A percentile compares a stretch with the other conserved stretches of the same genome.
Evolutionary conservation across 495 filamentous ascomycete species (phyloP).

Genomic region (Penicillium goetzii): DNA sequence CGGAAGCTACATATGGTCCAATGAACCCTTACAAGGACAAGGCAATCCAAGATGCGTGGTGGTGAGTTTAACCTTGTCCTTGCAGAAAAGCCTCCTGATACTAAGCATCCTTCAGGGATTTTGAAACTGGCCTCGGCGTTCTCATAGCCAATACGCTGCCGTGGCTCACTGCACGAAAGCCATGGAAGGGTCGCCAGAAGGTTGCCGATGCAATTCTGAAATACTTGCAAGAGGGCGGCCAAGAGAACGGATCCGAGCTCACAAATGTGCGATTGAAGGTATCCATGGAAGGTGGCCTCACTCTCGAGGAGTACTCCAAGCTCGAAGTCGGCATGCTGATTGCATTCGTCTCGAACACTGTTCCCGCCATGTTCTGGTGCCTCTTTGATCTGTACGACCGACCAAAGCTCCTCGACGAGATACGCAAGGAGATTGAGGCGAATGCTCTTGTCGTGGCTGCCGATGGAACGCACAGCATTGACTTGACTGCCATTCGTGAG

Average conservation of each 20-base stretch:
- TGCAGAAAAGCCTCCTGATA: background rate
- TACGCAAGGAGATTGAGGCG: slow-evolving; percentile 37
- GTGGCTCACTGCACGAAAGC: slow-evolving; percentile 45
- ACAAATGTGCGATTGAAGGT: slow-evolving; percentile 38
- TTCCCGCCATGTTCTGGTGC: slow-evolving; percentile 51
- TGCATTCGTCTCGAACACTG: slow-evolving; percentile 51
- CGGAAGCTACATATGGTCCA: slow-evolving; percentile 52
- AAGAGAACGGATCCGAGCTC: slow-evolving; percentile 38
- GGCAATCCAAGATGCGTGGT: slow-evolving; percentile 46
- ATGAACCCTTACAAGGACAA: slow-evolving; percentile 52
- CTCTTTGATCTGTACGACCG: slow-evolving; percentile 46
- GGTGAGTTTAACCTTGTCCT: slow-evolving; percentile 33
- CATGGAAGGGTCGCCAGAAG: slow-evolving; percentile 40
- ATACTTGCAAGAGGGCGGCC: slow-evolving; percentile 43
- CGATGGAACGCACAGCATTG: slow-evolving; percentile 29
- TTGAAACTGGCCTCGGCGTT: slow-evolving; percentile 44
- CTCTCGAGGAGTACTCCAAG: slow-evolving; percentile 45
- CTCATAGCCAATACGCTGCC: slow-evolving; percentile 41
- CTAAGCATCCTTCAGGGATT: slow-evolving; percentile 38
- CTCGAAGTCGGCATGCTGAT: slow-evolving; percentile 43
- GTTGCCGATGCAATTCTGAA: slow-evolving; percentile 42
- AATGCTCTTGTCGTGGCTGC: slow-evolving; percentile 25
- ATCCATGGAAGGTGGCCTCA: slow-evolving; percentile 34
- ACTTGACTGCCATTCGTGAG: slow-evolving; percentile 42
- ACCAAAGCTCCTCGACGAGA: slow-evolving; percentile 39